Conservation (phyloP, 768 basidiomycete genomes). For the Agrocybe pediades region DNA sequence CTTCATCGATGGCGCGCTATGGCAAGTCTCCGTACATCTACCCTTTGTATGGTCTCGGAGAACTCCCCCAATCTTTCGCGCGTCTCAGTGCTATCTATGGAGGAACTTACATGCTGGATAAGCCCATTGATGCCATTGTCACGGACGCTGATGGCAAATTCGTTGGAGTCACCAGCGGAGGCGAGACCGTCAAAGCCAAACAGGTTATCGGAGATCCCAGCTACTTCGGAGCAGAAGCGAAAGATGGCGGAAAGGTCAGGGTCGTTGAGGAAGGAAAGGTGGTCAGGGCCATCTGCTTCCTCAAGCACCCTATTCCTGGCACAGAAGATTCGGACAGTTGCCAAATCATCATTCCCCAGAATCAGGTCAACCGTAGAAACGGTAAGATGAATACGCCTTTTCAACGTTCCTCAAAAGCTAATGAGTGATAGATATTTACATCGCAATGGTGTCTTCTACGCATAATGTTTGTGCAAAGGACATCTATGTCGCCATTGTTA, state of each 20-base stretch:
- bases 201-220: conserved; percentile 98
- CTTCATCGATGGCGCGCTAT: conserved; percentile 97
- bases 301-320: conserved; percentile 97
- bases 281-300: conserved; percentile 93
- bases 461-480: conserved; percentile 98
- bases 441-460: conserved; percentile 95
- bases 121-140: conserved; percentile 88
- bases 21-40: conserved; percentile 99
- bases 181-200: conserved; percentile 95
- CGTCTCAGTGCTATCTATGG: conserved; percentile 98
- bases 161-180: conserved; percentile 85
- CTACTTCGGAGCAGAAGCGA: conserved; percentile 81
- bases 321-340: conserved; percentile 94
- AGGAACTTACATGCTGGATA: conserved; percentile 99
- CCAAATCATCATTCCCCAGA: conserved; percentile 98
- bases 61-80: conserved; percentile 98
- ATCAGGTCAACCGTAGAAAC: conserved; percentile 91
- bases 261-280: conserved; percentile 95
- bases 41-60: conserved; percentile 97
- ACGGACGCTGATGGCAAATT: conserved; percentile 87
- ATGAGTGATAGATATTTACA: conserved; percentile 82
- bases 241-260: conserved; percentile 75
- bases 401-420: neutral
- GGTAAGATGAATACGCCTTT: conserved; percentile 50
- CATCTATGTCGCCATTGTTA: conserved; percentile 95